Percentiles rank a stretch among this genome's conserved stretches.
Conservation (phyloP, 106 monocot species). For the Dactylorhiza incarnata region DNA sequence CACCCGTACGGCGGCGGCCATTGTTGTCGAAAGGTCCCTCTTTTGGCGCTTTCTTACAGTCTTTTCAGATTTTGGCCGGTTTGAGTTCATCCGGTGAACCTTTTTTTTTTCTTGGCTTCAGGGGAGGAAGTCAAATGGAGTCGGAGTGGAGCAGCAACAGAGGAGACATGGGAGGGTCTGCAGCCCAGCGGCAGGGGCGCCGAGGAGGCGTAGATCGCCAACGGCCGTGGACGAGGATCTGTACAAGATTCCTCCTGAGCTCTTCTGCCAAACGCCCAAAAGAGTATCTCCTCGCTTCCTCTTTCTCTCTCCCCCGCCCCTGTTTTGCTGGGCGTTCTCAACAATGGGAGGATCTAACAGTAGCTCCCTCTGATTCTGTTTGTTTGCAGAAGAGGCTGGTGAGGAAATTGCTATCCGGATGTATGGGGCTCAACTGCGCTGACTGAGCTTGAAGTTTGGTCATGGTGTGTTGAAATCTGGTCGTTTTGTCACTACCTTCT, state of each 20-base stretch:
- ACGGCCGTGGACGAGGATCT: constrained; percentile 3
- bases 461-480: too few species aligned
- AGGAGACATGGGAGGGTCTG: constrained; percentile 23
- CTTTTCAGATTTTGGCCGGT: background rate
- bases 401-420: constrained; percentile 15
- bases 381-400: constrained; percentile 18
- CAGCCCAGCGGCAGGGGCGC: background rate
- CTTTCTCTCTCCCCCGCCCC: too few species aligned
- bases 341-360: background rate
- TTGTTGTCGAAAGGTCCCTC: background rate
- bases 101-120: background rate
- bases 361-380: background rate
- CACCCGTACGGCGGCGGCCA: too few species aligned
- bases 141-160: background rate
- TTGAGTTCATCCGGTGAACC: background rate
- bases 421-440: constrained; percentile 18
- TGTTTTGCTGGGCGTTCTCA: too few species aligned
- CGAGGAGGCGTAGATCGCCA: background rate
- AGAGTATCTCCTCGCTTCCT: background rate
- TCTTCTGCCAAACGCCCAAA: constrained; percentile 6
- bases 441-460: background rate
- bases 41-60: too few species aligned
- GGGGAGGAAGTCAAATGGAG: background rate
- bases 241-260: constrained; percentile 7
- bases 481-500: too few species aligned